Evolutionary conservation across 164 flowering plant genomes (phyloP), one percentile per base, ranked within the genome.

Genomic region (Sedum album): DNA sequence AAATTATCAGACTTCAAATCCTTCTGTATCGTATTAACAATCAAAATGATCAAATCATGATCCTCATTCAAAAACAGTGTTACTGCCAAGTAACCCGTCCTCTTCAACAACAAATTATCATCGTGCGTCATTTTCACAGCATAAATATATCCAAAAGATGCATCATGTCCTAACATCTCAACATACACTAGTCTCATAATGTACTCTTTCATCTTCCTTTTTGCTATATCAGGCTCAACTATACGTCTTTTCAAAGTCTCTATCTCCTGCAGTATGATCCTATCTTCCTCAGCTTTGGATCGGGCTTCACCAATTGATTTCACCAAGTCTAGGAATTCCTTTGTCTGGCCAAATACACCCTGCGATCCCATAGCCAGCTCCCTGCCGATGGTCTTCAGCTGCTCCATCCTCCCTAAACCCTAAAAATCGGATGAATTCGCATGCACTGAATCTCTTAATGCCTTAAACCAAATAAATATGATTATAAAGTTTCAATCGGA

Each of bases 71-170:
- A 72, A 65, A 95, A 92, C 33, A 95, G 79, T 6, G 94, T 92
- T 11, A 95, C 99, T 0, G 99, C 99, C 72, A 95, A 71, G 72
- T 95, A 95, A 0, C 99, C 99, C 6, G 99, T 92, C 13, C 99
- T 80, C 75, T 95, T 95, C 49, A 85, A 74, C 33, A 73, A 68
- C 18, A 95, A 67, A 30, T 68, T 76, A 46, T 92, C 97, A 65
- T 95, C 94, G 67, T 95, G 97, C 1, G 99, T 88, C 99, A 92
- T 92, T 79, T 95, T 95, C 17, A 95, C 99, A 26, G 99, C 99
- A 66, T 94, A 96, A 62, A 94, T 94, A 80, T 94, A 94, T 1
- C 94, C 99, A 55, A 94, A 94, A 4, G 99, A 91, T 0, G 99
- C 97, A 72, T 94, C 99, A 75, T 94, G 97, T 44, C 99, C 99